phyloP scores from a whole-genome alignment of 2,329 filamentous ascomycete species.

The Diaporthe humulicola region DNA sequence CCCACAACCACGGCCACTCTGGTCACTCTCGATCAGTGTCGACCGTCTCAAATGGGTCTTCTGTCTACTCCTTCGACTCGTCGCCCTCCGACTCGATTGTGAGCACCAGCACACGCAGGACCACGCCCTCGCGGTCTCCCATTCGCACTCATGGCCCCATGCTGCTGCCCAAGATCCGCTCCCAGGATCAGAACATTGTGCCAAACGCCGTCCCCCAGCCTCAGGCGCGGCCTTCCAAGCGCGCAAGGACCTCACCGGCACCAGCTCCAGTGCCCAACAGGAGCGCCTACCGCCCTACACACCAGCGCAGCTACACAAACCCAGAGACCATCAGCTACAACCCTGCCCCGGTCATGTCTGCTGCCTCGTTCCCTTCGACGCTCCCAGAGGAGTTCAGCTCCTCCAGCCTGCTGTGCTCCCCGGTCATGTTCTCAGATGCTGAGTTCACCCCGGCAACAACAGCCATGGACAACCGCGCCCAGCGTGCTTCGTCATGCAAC shows the following conservation, averaged over 20 bases:
- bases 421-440: constrained; percentile 65
- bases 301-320: constrained; percentile 72
- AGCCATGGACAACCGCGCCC: constrained; percentile 54
- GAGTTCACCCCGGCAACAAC: constrained; percentile 49
- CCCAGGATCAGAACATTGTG: constrained; percentile 83
- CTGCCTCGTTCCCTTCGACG: constrained; percentile 51
- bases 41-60: constrained; percentile 63
- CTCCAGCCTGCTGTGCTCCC: constrained; percentile 73
- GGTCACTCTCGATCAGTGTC: constrained; percentile 75
- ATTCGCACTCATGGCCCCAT: constrained; percentile 84
- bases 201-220: constrained; percentile 55
- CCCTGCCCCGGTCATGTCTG: constrained; percentile 51
- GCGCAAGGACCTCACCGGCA: constrained; percentile 67
- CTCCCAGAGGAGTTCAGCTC: constrained; percentile 51
- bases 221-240: constrained; percentile 66
- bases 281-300: constrained; percentile 58
- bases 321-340: constrained; percentile 66
- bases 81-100: constrained; percentile 73
- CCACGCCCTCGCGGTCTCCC: constrained; percentile 78
- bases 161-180: constrained; percentile 86
- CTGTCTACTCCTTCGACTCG: constrained; percentile 76
- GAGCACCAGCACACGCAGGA: constrained; percentile 69
- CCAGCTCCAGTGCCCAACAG: constrained; percentile 49
- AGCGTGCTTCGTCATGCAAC: constrained; percentile 76
- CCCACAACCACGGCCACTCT: constrained; percentile 45